A percentile compares a stretch with the other conserved stretches of the same genome.
Conservation (phyloP, 2,329 filamentous ascomycete species). For the Botryotinia globosa region DNA sequence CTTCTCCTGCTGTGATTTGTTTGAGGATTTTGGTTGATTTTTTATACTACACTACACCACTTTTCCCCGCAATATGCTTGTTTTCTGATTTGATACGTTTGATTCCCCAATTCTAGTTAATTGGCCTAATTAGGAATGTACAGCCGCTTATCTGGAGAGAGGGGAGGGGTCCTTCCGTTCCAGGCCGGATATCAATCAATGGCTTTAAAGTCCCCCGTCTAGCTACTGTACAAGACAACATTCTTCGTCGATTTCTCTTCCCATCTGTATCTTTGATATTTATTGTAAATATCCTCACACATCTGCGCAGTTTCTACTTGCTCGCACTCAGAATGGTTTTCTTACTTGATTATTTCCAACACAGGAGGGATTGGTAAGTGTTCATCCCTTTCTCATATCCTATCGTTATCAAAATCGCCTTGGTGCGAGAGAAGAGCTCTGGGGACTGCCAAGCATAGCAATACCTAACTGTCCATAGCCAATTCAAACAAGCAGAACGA, state of each 20-base stretch:
- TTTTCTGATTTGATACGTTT: background rate
- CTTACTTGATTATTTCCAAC: constrained; percentile 38
- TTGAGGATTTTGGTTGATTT: background rate
- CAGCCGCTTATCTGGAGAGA: constrained; percentile 26
- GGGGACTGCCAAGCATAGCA: background rate
- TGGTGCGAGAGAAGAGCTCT: background rate
- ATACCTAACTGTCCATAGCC: constrained; percentile 50
- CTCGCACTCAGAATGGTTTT: constrained; percentile 35
- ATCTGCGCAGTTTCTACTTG: background rate
- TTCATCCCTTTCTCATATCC: constrained; percentile 1
- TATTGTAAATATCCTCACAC: background rate
- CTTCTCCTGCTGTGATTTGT: background rate
- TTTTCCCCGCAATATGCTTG: background rate
- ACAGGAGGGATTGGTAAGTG: constrained; percentile 37
- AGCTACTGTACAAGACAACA: background rate
- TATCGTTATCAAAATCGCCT: constrained; percentile 11
- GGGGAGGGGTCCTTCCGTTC: background rate
- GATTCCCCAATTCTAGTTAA: background rate
- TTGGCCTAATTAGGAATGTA: constrained; percentile 26
- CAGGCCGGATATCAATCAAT: constrained; percentile 21
- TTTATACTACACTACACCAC: background rate
- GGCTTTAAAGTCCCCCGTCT: constrained; percentile 1
- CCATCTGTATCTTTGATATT: constrained; percentile 11
- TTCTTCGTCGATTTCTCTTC: background rate
- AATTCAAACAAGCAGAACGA: constrained; percentile 77